phyloP scores from a whole-genome alignment of 2,329 filamentous ascomycete genomes.

The Diaporthe aspalathi region DNA sequence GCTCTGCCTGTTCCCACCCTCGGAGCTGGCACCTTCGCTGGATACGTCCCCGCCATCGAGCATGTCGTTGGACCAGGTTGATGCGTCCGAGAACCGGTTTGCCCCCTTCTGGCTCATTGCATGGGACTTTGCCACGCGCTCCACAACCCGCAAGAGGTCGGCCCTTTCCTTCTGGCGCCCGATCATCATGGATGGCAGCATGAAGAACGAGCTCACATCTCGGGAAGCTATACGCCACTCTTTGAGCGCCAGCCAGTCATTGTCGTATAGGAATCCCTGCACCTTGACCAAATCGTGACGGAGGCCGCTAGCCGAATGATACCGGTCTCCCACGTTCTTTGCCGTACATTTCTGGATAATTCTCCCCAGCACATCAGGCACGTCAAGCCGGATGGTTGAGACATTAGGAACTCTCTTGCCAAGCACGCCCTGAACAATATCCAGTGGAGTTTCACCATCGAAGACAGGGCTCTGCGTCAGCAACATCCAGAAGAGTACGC shows the following conservation, averaged over 20 bases:
- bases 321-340: constrained; percentile 87
- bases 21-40: constrained; percentile 70
- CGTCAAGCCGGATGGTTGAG: constrained; percentile 80
- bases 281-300: constrained; percentile 83
- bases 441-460: constrained; percentile 81
- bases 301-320: constrained; percentile 88
- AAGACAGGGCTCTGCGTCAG: constrained; percentile 84
- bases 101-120: constrained; percentile 55
- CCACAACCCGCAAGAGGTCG: constrained; percentile 78
- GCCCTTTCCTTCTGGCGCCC: constrained; percentile 80
- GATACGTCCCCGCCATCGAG: constrained; percentile 64
- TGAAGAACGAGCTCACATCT: constrained; percentile 93
- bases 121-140: constrained; percentile 78
- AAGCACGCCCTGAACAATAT: constrained; percentile 91
- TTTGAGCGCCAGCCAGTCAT: constrained; percentile 76
- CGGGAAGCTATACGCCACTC: constrained; percentile 82
- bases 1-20: constrained; percentile 60
- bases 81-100: constrained; percentile 64
- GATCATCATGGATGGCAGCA: constrained; percentile 83
- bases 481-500: constrained; percentile 89
- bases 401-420: constrained; percentile 81
- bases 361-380: constrained; percentile 83
- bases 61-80: constrained; percentile 63
- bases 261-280: constrained; percentile 78
- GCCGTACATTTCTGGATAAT: constrained; percentile 94